Evolutionary conservation across 1,284 basidiomycete species (phyloP).

Genomic region (Paramarasmius palmivorus): DNA sequence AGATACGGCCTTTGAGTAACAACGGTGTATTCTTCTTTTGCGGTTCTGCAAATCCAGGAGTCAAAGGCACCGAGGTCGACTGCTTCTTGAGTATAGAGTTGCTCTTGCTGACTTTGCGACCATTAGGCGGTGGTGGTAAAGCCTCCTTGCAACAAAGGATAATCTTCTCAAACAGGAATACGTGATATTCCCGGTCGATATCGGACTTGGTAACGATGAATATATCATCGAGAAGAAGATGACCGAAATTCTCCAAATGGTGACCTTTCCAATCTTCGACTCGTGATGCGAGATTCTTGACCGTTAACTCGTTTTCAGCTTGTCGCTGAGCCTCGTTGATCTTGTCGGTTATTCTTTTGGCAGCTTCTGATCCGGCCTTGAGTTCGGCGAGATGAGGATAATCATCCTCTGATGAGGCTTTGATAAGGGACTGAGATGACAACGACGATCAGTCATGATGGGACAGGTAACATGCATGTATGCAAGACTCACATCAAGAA

Average conservation of each 20-base stretch:
- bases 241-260: constrained; percentile 91
- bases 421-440: constrained; percentile 65
- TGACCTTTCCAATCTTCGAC: constrained; percentile 99
- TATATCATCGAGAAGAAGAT: constrained; percentile 90
- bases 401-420: constrained; percentile 63
- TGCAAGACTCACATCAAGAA: constrained; percentile 70
- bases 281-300: constrained; percentile 84
- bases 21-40: constrained; percentile 81
- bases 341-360: constrained; percentile 92
- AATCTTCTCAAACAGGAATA: constrained; percentile 99
- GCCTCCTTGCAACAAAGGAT: constrained; percentile 97
- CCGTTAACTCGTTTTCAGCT: constrained; percentile 85
- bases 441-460: constrained; percentile 19
- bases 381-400: constrained; percentile 85
- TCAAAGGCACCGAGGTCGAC: constrained; percentile 40
- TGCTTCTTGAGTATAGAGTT: constrained; percentile 81
- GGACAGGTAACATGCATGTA: constrained; percentile 11
- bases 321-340: constrained; percentile 94
- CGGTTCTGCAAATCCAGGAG: constrained; percentile 50
- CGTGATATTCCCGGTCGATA: constrained; percentile 96
- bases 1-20: constrained; percentile 95
- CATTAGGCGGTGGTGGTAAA: constrained; percentile 47
- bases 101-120: constrained; percentile 67
- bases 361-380: constrained; percentile 79
- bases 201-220: constrained; percentile 97